These are phyloP conservation scores for Medicago lupulina DNA, from an alignment of 306 rosid species.

Conservation along the genomic window DNA sequence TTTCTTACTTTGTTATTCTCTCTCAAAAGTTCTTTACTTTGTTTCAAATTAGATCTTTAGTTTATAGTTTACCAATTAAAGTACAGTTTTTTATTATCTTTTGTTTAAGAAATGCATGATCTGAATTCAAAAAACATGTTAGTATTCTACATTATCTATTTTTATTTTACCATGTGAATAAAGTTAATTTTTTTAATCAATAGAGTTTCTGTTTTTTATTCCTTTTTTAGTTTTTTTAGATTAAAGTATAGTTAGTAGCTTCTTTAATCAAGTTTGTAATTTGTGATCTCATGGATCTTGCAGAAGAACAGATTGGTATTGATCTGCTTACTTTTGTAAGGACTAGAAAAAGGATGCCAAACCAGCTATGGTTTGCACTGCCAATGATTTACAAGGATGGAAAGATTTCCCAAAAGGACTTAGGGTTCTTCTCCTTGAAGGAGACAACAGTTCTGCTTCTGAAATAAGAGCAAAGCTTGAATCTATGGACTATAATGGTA, in stretches of 20 bases:
- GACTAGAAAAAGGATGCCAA: conserved; percentile 73
- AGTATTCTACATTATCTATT: conserved; percentile 38
- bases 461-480: conserved; percentile 80
- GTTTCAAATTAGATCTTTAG: conserved; percentile 39
- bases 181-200: conserved; percentile 25
- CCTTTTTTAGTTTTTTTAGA: not conserved
- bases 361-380: conserved; percentile 99
- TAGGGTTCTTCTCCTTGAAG: conserved; percentile 87
- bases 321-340: conserved; percentile 44
- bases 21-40: conserved; percentile 26
- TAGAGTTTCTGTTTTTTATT: conserved; percentile 22
- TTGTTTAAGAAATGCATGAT: conserved; percentile 44
- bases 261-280: conserved; percentile 43
- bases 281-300: conserved; percentile 52
- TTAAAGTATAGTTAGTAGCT: conserved; percentile 7
- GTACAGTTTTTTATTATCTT: conserved; percentile 7
- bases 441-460: conserved; percentile 72
- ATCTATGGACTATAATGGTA: conserved; percentile 90
- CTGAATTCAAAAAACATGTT: conserved; percentile 33
- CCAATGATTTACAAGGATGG: conserved; percentile 91
- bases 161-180: conserved; percentile 21
- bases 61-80: conserved; percentile 11
- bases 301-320: conserved; percentile 45
- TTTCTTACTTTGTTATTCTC: conserved; percentile 43
- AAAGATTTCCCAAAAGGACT: conserved; percentile 97